phyloP scores from a whole-genome alignment of 176 grass and related monocot species.

The Tillandsia fasciculata region DNA sequence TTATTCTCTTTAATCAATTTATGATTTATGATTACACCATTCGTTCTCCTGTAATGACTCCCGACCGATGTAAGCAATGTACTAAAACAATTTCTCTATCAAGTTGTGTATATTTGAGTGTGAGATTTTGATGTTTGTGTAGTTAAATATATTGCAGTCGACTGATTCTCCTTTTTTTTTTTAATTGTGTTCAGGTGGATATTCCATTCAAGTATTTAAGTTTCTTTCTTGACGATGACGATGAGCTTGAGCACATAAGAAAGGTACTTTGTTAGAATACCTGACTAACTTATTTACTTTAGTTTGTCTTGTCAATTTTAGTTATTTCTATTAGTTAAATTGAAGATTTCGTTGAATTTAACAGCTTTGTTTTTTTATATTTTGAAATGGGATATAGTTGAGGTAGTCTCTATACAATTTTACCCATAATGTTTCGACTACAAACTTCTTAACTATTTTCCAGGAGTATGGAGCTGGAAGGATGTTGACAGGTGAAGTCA shows the following conservation, averaged over 20 bases:
- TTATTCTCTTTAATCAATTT: background rate
- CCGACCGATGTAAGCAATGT: too few relatives aligned
- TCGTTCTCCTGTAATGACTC: too few relatives aligned
- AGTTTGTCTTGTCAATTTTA: background rate
- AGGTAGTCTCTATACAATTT: background rate
- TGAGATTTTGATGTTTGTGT: background rate
- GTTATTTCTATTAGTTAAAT: background rate
- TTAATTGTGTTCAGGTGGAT: constrained; percentile 52
- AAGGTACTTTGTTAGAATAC: constrained; percentile 40
- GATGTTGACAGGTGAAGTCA: constrained; percentile 85
- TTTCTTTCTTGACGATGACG: constrained; percentile 98
- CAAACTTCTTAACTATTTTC: constrained; percentile 7
- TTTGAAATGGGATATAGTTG: background rate
- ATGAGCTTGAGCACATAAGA: constrained; percentile 58
- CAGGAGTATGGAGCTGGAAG: constrained; percentile 76
- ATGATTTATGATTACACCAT: constrained; percentile 1
- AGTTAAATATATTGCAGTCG: background rate
- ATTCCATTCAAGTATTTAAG: constrained; percentile 79
- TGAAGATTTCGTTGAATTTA: too few relatives aligned
- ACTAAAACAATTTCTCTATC: too few relatives aligned
- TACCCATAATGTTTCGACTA: constrained; percentile 1
- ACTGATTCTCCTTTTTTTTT: background rate
- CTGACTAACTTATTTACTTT: background rate
- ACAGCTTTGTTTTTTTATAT: background rate
- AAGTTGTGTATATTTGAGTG: too few relatives aligned